Conservation (phyloP, 345 rosid species). For the Anastatica hierochuntica region DNA sequence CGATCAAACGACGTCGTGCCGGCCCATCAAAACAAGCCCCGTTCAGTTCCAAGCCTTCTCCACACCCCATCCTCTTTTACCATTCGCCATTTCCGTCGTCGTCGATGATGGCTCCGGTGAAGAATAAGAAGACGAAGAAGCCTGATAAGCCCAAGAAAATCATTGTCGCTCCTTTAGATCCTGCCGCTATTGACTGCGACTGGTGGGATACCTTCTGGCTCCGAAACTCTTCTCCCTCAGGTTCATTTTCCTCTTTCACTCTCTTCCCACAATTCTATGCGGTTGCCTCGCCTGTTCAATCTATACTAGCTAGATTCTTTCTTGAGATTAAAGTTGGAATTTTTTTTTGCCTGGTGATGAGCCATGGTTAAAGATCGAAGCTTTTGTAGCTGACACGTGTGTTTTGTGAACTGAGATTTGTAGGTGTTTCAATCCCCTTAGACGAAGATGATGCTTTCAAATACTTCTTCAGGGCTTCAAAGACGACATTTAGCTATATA, state of each 20-base stretch:
- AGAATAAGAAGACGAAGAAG: slow-evolving; percentile 43
- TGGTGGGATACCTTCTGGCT: slow-evolving; percentile 91
- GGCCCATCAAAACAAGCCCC: no score
- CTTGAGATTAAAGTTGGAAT: neutral
- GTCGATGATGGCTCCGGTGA: slow-evolving; percentile 43
- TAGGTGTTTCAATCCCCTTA: slow-evolving; percentile 32
- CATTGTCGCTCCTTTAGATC: slow-evolving; percentile 45
- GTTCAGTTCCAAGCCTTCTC: no score
- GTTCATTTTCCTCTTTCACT: slow-evolving; percentile 21
- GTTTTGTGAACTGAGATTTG: neutral
- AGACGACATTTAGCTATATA: slow-evolving; percentile 71
- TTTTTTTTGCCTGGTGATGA: neutral
- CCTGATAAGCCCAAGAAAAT: slow-evolving; percentile 34
- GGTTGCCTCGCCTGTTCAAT: no score
- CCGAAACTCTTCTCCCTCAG: slow-evolving; percentile 61
- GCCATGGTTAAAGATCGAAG: neutral
- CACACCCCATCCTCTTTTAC: neutral
- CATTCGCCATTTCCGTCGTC: neutral
- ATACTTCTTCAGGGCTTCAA: slow-evolving; percentile 79
- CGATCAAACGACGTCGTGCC: neutral
- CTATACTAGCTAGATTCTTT: no score
- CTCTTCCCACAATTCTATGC: no score
- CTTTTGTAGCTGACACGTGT: neutral
- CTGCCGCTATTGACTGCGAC: slow-evolving; percentile 63
- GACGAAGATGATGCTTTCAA: slow-evolving; percentile 85